Evolutionary conservation across 768 basidiomycete genomes (phyloP).

Genomic region (Trametes cingulata): DNA sequence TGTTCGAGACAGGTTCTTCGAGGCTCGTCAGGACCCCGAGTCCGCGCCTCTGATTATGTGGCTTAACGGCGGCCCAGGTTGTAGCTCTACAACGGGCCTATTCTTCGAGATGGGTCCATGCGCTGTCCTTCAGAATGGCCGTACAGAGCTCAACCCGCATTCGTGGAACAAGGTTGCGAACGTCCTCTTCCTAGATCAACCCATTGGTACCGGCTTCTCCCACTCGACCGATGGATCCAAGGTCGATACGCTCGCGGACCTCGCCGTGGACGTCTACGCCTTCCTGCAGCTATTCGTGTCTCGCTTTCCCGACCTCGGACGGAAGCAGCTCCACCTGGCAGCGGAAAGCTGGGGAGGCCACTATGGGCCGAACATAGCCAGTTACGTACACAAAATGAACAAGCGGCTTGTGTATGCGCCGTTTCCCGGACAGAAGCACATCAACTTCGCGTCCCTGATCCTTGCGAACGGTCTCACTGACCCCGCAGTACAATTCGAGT

Average conservation of each 20-base stretch:
- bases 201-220: conserved; percentile 49
- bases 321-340: conserved; percentile 34
- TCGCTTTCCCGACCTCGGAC: conserved; percentile 33
- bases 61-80: conserved; percentile 74
- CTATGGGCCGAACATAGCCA: conserved; percentile 26
- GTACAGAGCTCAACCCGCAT: conserved; percentile 36
- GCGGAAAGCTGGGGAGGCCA: conserved; percentile 34
- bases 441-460: conserved; percentile 47
- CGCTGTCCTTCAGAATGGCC: conserved; percentile 20
- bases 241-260: conserved; percentile 31
- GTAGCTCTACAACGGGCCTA: conserved; percentile 61
- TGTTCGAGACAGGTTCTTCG: conserved; percentile 71
- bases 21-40: conserved; percentile 70
- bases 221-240: conserved; percentile 38
- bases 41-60: conserved; percentile 85
- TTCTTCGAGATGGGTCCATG: conserved; percentile 57
- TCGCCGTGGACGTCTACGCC: conserved; percentile 36
- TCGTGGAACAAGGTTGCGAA: conserved; percentile 45
- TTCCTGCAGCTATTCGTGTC: conserved; percentile 38
- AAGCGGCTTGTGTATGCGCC: conserved; percentile 16
- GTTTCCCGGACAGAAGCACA: conserved; percentile 26
- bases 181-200: conserved; percentile 36
- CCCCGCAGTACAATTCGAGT: conserved; percentile 37
- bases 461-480: conserved; percentile 50
- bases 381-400: conserved; percentile 23